phyloP scores from a whole-genome alignment of 345 rosid species.

The Litchi chinensis region DNA sequence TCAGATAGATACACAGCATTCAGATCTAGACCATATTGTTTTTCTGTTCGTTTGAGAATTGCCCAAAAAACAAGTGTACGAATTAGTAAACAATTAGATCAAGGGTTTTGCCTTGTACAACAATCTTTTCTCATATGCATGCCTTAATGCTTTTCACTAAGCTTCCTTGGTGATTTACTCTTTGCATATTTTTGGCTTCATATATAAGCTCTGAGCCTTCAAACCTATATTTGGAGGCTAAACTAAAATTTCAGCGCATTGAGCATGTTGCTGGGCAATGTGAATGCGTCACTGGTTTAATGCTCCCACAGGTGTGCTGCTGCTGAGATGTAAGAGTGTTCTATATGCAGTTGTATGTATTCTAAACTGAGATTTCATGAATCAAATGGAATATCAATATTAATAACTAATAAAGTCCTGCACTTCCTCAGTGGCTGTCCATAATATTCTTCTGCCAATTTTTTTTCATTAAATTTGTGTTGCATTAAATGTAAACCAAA shows the following conservation, averaged over 20 bases:
- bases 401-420: background rate
- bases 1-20: background rate
- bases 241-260: background rate
- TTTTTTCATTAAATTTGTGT: background rate
- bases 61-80: background rate
- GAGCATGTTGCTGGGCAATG: too few species aligned
- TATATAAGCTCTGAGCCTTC: background rate
- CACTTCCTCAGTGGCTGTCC: background rate
- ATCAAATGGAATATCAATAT: background rate
- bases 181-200: too few species aligned
- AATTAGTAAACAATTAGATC: background rate
- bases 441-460: too few species aligned
- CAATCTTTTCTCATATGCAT: background rate
- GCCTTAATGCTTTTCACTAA: too few species aligned
- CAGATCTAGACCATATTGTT: background rate
- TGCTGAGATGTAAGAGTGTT: background rate
- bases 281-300: too few species aligned
- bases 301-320: too few species aligned
- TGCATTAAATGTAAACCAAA: background rate
- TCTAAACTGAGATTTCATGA: background rate
- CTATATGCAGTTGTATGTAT: background rate
- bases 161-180: too few species aligned
- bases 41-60: background rate
- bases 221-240: background rate
- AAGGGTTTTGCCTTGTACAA: background rate